A percentile compares a stretch with the other conserved stretches of the same genome.
These are phyloP conservation scores for Tritrichomonas foetus DNA, from an alignment of 208 protist genomes.

Conservation along the genomic window DNA sequence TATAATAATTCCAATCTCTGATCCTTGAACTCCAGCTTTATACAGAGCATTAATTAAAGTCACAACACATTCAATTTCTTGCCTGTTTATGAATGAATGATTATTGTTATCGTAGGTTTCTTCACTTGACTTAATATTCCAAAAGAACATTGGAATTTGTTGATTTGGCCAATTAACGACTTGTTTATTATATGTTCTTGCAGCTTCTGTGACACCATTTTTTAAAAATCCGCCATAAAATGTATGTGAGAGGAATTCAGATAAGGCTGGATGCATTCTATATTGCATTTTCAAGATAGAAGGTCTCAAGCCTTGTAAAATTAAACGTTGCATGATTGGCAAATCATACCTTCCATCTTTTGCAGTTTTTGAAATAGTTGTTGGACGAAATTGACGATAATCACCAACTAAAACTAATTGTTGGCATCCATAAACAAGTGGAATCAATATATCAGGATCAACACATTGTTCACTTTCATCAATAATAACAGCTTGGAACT, in stretches of 20 bases:
- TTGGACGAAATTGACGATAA: slow-evolving; percentile 81
- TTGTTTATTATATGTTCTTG: not conserved
- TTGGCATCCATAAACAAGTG: slow-evolving; percentile 78
- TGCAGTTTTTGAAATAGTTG: slow-evolving; percentile 83
- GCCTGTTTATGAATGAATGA: not conserved
- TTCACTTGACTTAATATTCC: not conserved
- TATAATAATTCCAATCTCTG: not conserved
- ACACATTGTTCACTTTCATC: slow-evolving; percentile 83
- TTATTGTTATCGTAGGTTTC: not conserved
- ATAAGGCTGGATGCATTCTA: not conserved
- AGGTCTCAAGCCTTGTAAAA: slow-evolving; percentile 74
- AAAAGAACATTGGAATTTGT: not conserved
- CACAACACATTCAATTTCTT: not conserved
- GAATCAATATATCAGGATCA: slow-evolving; percentile 91
- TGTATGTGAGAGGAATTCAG: not conserved
- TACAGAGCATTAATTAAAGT: not conserved
- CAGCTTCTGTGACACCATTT: not conserved
- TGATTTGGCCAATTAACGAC: not conserved
- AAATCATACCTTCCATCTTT: slow-evolving; percentile 72
- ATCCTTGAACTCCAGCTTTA: not conserved
- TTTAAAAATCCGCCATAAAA: slow-evolving; percentile 20
- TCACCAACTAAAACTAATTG: slow-evolving; percentile 79
- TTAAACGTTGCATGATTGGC: slow-evolving; percentile 87
- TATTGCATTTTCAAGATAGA: slow-evolving; percentile 47
- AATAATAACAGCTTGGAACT: slow-evolving; percentile 81